phyloP scores from a whole-genome alignment of 2,329 filamentous ascomycete genomes.

The Apiospora malaysiana region DNA sequence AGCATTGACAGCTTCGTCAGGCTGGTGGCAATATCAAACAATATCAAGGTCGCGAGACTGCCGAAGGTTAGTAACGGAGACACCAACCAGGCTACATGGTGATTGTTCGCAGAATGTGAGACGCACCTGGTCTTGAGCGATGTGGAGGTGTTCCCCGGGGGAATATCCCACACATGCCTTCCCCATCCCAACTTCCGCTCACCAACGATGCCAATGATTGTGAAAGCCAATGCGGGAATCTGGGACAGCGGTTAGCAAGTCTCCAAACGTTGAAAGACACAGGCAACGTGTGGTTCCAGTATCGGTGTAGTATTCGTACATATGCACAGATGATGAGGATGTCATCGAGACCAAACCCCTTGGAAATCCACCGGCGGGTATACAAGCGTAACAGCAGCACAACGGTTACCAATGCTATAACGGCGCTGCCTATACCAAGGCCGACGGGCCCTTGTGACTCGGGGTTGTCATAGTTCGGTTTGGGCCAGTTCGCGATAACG shows the following conservation, averaged over 20 bases:
- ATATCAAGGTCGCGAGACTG: constrained; percentile 41
- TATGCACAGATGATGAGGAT: constrained; percentile 44
- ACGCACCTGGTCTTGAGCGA: constrained; percentile 38
- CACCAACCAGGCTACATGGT: too few species aligned
- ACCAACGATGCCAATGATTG: constrained; percentile 37
- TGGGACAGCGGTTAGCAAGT: neutral
- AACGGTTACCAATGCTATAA: constrained; percentile 34
- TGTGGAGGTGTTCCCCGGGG: constrained; percentile 28
- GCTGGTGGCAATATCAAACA: constrained; percentile 46
- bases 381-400: constrained; percentile 38
- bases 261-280: neutral
- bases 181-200: constrained; percentile 38
- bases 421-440: constrained; percentile 32
- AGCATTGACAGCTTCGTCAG: constrained; percentile 50
- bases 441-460: constrained; percentile 36
- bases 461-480: constrained; percentile 37
- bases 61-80: neutral
- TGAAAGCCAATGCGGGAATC: constrained; percentile 41
- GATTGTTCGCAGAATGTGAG: neutral
- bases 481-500: constrained; percentile 36
- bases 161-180: constrained; percentile 43
- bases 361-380: constrained; percentile 38
- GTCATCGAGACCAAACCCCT: constrained; percentile 41
- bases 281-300: neutral
- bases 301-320: constrained; percentile 31